Evolutionary conservation across 208 protist species (phyloP).

Genomic region (Leishmania lainsoni): DNA sequence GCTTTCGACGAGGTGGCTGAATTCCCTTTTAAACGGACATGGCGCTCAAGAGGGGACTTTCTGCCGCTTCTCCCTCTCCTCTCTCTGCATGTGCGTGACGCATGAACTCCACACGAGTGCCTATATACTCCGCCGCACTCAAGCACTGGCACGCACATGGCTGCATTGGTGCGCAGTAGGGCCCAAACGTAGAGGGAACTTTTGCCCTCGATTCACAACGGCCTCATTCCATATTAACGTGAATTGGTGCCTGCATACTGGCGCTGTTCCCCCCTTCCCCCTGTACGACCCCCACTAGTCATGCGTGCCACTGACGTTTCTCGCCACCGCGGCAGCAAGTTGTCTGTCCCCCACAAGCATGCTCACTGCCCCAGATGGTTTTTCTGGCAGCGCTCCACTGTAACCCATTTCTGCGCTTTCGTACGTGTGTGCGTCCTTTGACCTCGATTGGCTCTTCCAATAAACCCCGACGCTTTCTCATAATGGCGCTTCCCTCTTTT

Average conservation of each 20-base stretch:
- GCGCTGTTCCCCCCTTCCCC: not conserved
- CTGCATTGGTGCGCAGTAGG: not conserved
- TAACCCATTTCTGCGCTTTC: not conserved
- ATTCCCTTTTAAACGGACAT: not conserved
- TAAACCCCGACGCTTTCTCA: not conserved
- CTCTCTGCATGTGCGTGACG: not conserved
- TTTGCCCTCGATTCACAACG: not conserved
- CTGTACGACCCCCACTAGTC: not conserved
- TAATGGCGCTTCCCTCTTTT: not conserved
- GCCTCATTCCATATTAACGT: not conserved
- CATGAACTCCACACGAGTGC: not conserved
- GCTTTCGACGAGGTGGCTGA: conserved; percentile 14
- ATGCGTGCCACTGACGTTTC: not conserved
- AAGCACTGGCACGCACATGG: not conserved
- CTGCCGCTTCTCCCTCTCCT: not conserved
- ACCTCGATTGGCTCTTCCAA: not conserved
- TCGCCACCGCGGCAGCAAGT: not conserved
- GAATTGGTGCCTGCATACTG: not conserved
- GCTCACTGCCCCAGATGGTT: not conserved
- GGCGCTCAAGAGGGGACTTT: not conserved
- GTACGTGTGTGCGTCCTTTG: not conserved
- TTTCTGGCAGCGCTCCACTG: not conserved
- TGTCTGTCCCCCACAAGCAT: not conserved
- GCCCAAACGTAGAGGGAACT: not conserved
- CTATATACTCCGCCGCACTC: too few species aligned